Base-by-base conservation (phyloP, 208 protist genomes). In the Acanthamoeba royreba region DNA sequence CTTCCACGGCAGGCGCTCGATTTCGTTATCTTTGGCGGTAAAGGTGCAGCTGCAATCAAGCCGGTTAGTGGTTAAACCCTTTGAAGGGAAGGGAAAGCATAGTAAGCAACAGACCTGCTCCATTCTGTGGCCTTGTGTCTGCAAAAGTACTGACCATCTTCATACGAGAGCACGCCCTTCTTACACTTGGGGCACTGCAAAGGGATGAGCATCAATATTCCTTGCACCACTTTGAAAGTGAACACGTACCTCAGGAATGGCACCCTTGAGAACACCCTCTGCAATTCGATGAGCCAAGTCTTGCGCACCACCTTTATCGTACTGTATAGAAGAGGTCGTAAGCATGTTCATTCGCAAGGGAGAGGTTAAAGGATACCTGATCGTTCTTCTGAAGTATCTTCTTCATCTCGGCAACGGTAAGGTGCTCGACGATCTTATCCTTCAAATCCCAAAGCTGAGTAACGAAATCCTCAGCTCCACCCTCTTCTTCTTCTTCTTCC, bases 371-470 rank as follows among this genome's bases (percentile, higher is more conserved):
- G 31, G 2, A 33, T 35, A 61, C 43, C 79, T 87, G 81, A 7
- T 89, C 38, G 81, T 89, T 89, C 49, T 89, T 89, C 49, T 89
- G 33, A 38, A 89, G 53, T 31, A 89, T 52, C 38, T 89, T 17
- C 81, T 89, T 89, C 81, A 89, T 89, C 35, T 89, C 81, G 46
- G 38, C 46, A 40, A 52, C 66, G 28, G 81, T 42, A 38, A 89
- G 53, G 13, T 40, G 46, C 25, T 58, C 46, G 81, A 66, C n/a
- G 53, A 89, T 89, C 49, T 61, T 42, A 40, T 89, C 81, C 53
- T 89, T 89, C 19, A 89, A 40, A 4, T 58, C 81, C 81, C 81
- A 89, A 25, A 89, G 53, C 81, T 89, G 38, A 22, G 49, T 89
- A 38, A 89, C 81, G 53, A 66, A 89, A 28, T 83, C 72, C 3